Percentiles rank a stretch among this genome's conserved stretches.
Evolutionary conservation across 805 yeast genomes (phyloP).

Genomic region (Ogataea angusta): DNA sequence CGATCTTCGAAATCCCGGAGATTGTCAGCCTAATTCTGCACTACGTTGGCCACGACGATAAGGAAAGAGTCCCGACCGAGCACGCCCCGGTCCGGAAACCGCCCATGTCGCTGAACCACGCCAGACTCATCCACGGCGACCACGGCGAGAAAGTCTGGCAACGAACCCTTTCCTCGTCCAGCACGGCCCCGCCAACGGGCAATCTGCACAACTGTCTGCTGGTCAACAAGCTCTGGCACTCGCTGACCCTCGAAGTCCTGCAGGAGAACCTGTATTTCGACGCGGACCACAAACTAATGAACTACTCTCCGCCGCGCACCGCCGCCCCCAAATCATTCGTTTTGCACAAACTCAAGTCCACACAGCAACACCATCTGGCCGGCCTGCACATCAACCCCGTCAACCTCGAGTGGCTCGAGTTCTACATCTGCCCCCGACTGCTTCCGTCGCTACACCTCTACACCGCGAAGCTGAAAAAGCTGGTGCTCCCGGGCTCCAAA

Average conservation of each 20-base stretch:
- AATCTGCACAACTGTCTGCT: slow-evolving; percentile 52
- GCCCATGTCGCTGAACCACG: slow-evolving; percentile 68
- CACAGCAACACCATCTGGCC: slow-evolving; percentile 51
- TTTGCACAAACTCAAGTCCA: slow-evolving; percentile 59
- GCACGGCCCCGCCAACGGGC: slow-evolving; percentile 3
- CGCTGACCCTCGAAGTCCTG: slow-evolving; percentile 51
- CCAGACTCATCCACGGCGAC: slow-evolving; percentile 53
- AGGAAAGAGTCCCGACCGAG: slow-evolving; percentile 57
- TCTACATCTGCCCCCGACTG: slow-evolving; percentile 77
- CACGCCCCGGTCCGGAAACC: slow-evolving; percentile 56
- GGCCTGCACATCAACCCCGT: slow-evolving; percentile 38
- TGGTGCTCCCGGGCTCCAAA: slow-evolving; percentile 71
- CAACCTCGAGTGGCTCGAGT: slow-evolving; percentile 64
- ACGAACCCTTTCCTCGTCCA: slow-evolving; percentile 20
- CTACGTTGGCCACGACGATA: slow-evolving; percentile 52
- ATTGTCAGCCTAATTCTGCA: slow-evolving; percentile 58
- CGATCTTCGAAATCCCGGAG: slow-evolving; percentile 74
- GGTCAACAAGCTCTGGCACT: slow-evolving; percentile 68
- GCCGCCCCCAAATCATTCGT: slow-evolving; percentile 43
- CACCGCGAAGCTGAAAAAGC: slow-evolving; percentile 37
- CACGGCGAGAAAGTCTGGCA: slow-evolving; percentile 42
- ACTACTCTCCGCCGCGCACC: slow-evolving; percentile 10
- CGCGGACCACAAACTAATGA: slow-evolving; percentile 37
- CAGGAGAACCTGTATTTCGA: slow-evolving; percentile 55
- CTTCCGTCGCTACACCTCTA: slow-evolving; percentile 53